Percentiles rank a stretch among this genome's conserved stretches.
phyloP scores from a whole-genome alignment of 768 basidiomycete genomes.

The Suillus alpinus region DNA sequence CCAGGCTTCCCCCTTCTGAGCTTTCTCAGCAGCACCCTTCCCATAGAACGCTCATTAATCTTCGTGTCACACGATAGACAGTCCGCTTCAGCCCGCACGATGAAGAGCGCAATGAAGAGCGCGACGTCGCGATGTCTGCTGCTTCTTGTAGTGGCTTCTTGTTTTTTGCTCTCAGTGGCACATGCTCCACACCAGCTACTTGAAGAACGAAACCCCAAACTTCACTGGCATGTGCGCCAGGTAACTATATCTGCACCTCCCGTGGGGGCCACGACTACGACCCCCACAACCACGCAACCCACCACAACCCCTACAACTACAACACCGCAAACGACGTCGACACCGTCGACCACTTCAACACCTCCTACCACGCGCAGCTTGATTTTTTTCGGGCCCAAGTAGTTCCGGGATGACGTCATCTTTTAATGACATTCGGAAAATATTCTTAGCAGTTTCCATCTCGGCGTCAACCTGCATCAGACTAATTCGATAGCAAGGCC shows the following conservation, averaged over 20 bases:
- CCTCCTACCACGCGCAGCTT: constrained; percentile 9
- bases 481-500: no score
- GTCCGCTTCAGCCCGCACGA: constrained; percentile 3
- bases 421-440: no score
- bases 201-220: constrained; percentile 5
- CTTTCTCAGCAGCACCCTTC: no score
- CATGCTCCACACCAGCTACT: constrained; percentile 23
- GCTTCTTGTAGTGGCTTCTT: constrained; percentile 25
- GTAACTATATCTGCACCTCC: neutral
- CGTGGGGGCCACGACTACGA: constrained; percentile 1
- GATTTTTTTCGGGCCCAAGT: no score
- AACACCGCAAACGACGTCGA: neutral
- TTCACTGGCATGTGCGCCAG: constrained; percentile 21
- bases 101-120: constrained; percentile 22
- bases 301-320: constrained; percentile 8
- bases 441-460: no score
- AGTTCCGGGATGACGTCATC: no score
- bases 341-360: neutral
- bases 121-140: constrained; percentile 19
- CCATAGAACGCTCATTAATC: constrained; percentile 20
- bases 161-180: constrained; percentile 25
- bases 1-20: no score
- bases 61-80: constrained; percentile 6
- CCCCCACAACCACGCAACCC: constrained; percentile 10
- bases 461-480: no score